Base-by-base conservation (phyloP, 345 rosid genomes). In the Anacardium occidentale region DNA sequence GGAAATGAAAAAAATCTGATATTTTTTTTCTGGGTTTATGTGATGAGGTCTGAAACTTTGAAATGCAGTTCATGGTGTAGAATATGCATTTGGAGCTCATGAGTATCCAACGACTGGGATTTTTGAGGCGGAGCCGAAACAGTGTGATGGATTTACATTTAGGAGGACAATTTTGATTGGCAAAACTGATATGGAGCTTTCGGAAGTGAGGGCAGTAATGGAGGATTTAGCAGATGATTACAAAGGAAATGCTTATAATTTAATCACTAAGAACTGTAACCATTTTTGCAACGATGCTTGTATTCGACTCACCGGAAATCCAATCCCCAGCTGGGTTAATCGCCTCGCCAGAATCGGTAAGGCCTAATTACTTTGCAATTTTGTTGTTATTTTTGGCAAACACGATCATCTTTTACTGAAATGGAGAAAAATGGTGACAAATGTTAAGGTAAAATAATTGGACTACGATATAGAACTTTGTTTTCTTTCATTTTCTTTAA, bases 51-150 rank as follows among this genome's bases (percentile, higher is more conserved):
- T 26, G 22, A 40, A 21, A 9, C 42, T 37, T 37, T 58, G 48
- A n/a, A 7, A 0, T 86, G 79, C 83, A 96, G 99, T 93, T 83
- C 91, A 96, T 76, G 98, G 92, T 10, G 77, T 91, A 57, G 99
- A 95, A 84, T 93, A 93, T 80, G 98, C 99, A 4, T 95, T 82
- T 69, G 99, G 99, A 70, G 98, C 99, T 68, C 99, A 96, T 58
- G 98, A 96, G 73, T 89, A 84, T 77, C 88, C 96, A 48, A 86
- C 98, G 6, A 96, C 94, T 1, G 99, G 99, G 9, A 96, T 96
- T 25, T 96, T 93, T 54, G 99, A 96, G 78, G 97, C 86, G 6
- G 91, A 90, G 57, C 99, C 99, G 4, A 96, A 85, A 66, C 93
- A 90, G 59, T 91, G 98, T 8, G 98, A 92, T 7, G 99, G 97